These are phyloP conservation scores for Gentiana macrophylla DNA, from an alignment of 257 asterid genomes.

Conservation along the genomic window DNA sequence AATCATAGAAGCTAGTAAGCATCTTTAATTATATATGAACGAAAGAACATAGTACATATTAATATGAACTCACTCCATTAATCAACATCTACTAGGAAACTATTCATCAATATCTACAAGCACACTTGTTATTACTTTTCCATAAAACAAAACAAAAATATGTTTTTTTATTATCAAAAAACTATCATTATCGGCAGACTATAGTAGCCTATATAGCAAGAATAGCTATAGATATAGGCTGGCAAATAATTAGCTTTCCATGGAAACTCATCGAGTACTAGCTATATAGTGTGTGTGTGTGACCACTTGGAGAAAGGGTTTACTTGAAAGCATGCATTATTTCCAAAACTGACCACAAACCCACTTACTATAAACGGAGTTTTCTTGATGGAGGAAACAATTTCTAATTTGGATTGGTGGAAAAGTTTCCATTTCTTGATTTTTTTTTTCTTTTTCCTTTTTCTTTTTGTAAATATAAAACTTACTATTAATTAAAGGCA, in stretches of 20 bases:
- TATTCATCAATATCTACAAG: no score
- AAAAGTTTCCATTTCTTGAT: conserved; percentile 32
- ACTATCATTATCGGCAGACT: no score
- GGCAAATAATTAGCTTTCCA: background rate
- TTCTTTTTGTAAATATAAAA: background rate
- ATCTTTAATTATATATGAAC: no score
- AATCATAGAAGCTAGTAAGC: no score
- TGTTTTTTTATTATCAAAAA: no score
- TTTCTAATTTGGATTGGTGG: conserved; percentile 29
- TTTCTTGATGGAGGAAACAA: conserved; percentile 44
- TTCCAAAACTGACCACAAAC: conserved; percentile 30
- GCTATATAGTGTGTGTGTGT: background rate
- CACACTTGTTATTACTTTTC: no score
- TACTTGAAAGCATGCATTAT: conserved; percentile 40
- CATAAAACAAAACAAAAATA: no score
- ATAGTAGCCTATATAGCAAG: no score
- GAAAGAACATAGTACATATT: no score
- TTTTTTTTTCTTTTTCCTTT: background rate
- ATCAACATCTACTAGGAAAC: no score
- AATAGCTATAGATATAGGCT: no score
- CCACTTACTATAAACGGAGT: conserved; percentile 32
- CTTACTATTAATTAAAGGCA: conserved; percentile 8
- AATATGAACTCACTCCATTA: no score
- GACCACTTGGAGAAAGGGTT: conserved; percentile 14
- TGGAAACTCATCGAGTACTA: background rate